These are phyloP conservation scores for Bruguiera hainesii DNA, from an alignment of 441 rosid species.

Conservation along the genomic window DNA sequence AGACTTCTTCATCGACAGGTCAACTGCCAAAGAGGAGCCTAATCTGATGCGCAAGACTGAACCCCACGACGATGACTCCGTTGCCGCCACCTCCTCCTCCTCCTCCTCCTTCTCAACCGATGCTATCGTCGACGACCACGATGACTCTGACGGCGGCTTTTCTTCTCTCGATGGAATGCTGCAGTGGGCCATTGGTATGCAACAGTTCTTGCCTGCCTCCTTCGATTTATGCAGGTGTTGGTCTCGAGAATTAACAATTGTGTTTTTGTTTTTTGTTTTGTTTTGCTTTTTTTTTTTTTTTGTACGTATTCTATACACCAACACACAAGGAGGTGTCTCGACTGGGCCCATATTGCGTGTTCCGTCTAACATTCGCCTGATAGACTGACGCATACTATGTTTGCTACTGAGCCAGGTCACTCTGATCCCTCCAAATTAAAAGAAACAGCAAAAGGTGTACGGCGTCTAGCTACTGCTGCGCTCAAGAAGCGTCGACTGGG, in stretches of 20 bases:
- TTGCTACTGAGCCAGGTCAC: slow-evolving; percentile 46
- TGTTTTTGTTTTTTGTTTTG: too few relatives aligned
- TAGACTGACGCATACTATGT: too few relatives aligned
- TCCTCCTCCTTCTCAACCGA: too few relatives aligned
- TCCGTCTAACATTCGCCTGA: too few relatives aligned
- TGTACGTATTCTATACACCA: too few relatives aligned
- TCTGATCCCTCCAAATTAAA: slow-evolving; percentile 80
- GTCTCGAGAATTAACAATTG: too few relatives aligned
- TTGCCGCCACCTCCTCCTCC: slow-evolving; percentile 16
- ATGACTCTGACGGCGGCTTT: slow-evolving; percentile 73
- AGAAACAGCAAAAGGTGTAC: slow-evolving; percentile 62
- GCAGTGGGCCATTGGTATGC: slow-evolving; percentile 86
- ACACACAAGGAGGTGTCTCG: too few relatives aligned
- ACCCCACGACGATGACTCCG: slow-evolving; percentile 29
- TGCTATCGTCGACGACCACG: slow-evolving; percentile 24
- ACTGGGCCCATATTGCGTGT: too few relatives aligned
- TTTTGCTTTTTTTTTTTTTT: too few relatives aligned
- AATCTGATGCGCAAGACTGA: slow-evolving; percentile 41
- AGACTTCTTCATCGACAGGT: slow-evolving; percentile 39
- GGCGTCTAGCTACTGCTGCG: slow-evolving; percentile 56
- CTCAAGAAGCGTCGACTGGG: slow-evolving; percentile 69
- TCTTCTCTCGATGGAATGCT: slow-evolving; percentile 89
- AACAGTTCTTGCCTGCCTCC: too few relatives aligned
- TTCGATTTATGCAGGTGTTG: too few relatives aligned
- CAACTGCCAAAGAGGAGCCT: slow-evolving; percentile 52